A percentile compares a stretch with the other conserved stretches of the same genome.
Evolutionary conservation across 2,329 filamentous ascomycete genomes (phyloP).

Genomic region (Didymella glomerata): DNA sequence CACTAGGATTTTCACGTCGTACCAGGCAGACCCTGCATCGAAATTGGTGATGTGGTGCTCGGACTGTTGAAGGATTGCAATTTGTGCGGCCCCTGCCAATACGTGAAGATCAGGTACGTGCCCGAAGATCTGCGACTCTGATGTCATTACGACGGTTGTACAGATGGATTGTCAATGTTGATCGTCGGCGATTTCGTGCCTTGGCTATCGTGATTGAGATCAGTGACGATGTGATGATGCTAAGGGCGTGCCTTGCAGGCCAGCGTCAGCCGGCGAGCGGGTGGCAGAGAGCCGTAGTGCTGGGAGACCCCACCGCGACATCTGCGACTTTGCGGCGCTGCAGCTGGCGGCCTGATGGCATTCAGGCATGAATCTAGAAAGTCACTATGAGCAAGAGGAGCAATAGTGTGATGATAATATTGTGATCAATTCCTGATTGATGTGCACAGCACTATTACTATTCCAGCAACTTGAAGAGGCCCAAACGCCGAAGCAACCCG

Average conservation of each 20-base stretch:
- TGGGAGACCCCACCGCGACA: conserved; percentile 7
- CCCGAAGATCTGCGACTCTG: conserved; percentile 8
- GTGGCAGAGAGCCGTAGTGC: conserved; percentile 9
- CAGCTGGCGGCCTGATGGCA: conserved; percentile 1
- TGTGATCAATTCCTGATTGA: conserved; percentile 12
- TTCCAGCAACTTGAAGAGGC: conserved; percentile 4
- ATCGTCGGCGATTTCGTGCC: conserved; percentile 14
- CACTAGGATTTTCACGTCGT: conserved; percentile 14
- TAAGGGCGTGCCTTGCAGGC: conserved; percentile 7
- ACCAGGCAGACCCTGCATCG: conserved; percentile 15
- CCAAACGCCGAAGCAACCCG: conserved; percentile 18
- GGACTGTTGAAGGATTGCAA: background rate
- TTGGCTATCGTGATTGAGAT: background rate
- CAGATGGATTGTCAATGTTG: background rate
- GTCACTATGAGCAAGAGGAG: background rate
- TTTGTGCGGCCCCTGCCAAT: conserved; percentile 5
- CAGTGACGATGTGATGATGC: background rate
- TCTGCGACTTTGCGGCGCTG: conserved; percentile 2
- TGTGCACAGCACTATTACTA: conserved; percentile 22
- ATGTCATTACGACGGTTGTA: conserved; percentile 9
- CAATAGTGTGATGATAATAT: background rate
- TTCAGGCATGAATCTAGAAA: background rate
- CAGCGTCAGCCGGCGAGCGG: conserved; percentile 5
- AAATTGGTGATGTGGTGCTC: background rate
- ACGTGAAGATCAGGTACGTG: conserved; percentile 8